Conservation (phyloP, 2,329 filamentous ascomycete species). For the Emydomyces testavorans region DNA sequence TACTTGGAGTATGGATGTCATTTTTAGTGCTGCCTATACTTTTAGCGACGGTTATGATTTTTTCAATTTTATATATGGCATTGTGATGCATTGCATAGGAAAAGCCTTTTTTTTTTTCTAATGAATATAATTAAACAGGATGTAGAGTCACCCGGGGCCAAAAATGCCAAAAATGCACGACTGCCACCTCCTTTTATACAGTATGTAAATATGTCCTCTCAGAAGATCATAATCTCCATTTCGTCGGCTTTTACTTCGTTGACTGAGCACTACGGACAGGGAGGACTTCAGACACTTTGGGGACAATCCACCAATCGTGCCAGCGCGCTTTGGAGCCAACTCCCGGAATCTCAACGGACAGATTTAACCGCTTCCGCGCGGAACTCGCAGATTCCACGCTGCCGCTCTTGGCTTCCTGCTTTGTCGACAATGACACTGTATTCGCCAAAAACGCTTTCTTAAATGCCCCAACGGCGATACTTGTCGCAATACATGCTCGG, state of each 20-base stretch:
- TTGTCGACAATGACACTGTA: not conserved
- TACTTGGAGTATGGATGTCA: too few species aligned
- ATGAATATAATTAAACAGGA: too few species aligned
- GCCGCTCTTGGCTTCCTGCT: slow-evolving; percentile 1
- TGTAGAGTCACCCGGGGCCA: too few species aligned
- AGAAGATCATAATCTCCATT: too few species aligned
- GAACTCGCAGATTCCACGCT: slow-evolving; percentile 5
- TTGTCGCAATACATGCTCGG: slow-evolving; percentile 59
- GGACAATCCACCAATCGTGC: slow-evolving; percentile 38
- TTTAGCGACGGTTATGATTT: not conserved
- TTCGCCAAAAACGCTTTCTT: slow-evolving; percentile 43
- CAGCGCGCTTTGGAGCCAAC: slow-evolving; percentile 32
- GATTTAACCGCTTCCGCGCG: slow-evolving; percentile 15
- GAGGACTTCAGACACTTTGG: slow-evolving; percentile 25
- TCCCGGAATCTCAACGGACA: slow-evolving; percentile 30
- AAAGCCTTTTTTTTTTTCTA: not conserved
- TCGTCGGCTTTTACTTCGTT: too few species aligned
- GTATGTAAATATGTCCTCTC: too few species aligned
- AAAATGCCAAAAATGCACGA: too few species aligned
- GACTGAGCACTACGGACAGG: slow-evolving; percentile 2
- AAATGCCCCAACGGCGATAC: slow-evolving; percentile 51
- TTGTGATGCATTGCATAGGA: not conserved
- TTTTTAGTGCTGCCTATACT: too few species aligned
- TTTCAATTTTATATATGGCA: not conserved
- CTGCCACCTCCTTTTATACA: too few species aligned